Conservation (phyloP, 352 stramenopile genomes). For the Phytophthora rubi region DNA sequence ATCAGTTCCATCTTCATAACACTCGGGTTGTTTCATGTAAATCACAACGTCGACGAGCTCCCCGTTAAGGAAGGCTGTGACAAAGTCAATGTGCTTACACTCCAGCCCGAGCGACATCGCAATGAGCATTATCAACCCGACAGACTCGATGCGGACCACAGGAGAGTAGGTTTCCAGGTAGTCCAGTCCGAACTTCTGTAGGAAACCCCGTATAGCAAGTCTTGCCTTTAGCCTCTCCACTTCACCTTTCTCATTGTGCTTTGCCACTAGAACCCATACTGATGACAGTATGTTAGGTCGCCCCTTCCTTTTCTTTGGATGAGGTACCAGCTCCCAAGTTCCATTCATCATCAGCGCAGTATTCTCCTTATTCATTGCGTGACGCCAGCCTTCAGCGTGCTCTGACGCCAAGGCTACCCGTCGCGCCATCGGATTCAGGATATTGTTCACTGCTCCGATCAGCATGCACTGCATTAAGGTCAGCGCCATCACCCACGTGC, state of each 20-base stretch:
- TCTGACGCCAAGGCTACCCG: slow-evolving; percentile 9
- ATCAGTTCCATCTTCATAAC: slow-evolving; percentile 7
- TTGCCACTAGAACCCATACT: slow-evolving; percentile 6
- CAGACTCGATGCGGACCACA: slow-evolving; percentile 9
- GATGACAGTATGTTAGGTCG: slow-evolving; percentile 1
- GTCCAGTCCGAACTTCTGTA: slow-evolving; percentile 9
- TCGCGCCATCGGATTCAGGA: slow-evolving; percentile 3
- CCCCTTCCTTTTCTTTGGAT: not conserved
- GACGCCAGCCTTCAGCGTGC: slow-evolving; percentile 3
- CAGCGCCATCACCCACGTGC: slow-evolving; percentile 8
- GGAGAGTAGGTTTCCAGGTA: slow-evolving; percentile 14
- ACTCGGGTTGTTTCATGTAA: slow-evolving; percentile 17
- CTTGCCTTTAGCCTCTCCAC: slow-evolving; percentile 13
- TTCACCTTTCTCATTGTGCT: slow-evolving; percentile 5
- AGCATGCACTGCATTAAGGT: slow-evolving; percentile 16
- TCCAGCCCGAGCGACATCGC: not conserved
- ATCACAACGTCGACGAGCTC: slow-evolving; percentile 2
- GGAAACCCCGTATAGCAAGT: slow-evolving; percentile 10
- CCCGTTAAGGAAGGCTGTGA: not conserved
- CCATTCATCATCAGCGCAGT: not conserved
- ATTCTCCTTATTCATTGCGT: slow-evolving; percentile 9
- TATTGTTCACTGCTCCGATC: slow-evolving; percentile 9
- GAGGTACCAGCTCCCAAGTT: slow-evolving; percentile 9
- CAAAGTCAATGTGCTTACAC: slow-evolving; percentile 7
- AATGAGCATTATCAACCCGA: not conserved